A percentile compares a stretch with the other conserved stretches of the same genome.
These are phyloP conservation scores for Drechslerella coelobrocha DNA, from an alignment of 2,329 filamentous ascomycete genomes.

Conservation along the genomic window DNA sequence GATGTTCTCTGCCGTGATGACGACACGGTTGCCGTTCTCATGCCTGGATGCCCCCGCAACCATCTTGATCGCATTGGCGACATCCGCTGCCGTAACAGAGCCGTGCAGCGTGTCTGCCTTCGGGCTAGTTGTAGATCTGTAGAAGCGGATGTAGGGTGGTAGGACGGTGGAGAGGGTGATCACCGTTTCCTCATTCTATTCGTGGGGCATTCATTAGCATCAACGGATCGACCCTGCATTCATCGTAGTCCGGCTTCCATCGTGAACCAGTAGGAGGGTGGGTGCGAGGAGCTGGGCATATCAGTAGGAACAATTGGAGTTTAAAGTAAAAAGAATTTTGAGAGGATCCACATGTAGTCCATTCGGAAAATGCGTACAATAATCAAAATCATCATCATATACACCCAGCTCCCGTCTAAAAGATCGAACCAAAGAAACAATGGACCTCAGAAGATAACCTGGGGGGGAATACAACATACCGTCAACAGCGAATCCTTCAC, in stretches of 20 bases:
- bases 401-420: background rate
- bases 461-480: slow-evolving; percentile 20
- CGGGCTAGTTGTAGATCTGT: slow-evolving; percentile 60
- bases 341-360: slow-evolving; percentile 29
- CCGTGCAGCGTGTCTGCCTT: slow-evolving; percentile 59
- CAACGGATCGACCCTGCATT: background rate
- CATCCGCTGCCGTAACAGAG: slow-evolving; percentile 65
- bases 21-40: slow-evolving; percentile 63
- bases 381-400: slow-evolving; percentile 47
- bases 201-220: slow-evolving; percentile 9
- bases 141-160: slow-evolving; percentile 62
- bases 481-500: slow-evolving; percentile 10
- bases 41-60: slow-evolving; percentile 61
- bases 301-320: slow-evolving; percentile 52
- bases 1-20: slow-evolving; percentile 63
- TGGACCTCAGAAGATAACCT: background rate
- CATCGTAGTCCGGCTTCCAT: background rate
- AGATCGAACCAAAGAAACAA: background rate
- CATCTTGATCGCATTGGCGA: slow-evolving; percentile 62
- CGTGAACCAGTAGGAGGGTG: slow-evolving; percentile 10
- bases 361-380: slow-evolving; percentile 37
- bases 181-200: slow-evolving; percentile 51
- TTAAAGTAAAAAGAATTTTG: slow-evolving; percentile 31
- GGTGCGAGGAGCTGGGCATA: slow-evolving; percentile 29
- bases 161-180: slow-evolving; percentile 62